Percentiles rank a stretch among this genome's conserved stretches.
Evolutionary conservation across 2,329 filamentous ascomycete species (phyloP).

Genomic region (Aspergillus sergii): DNA sequence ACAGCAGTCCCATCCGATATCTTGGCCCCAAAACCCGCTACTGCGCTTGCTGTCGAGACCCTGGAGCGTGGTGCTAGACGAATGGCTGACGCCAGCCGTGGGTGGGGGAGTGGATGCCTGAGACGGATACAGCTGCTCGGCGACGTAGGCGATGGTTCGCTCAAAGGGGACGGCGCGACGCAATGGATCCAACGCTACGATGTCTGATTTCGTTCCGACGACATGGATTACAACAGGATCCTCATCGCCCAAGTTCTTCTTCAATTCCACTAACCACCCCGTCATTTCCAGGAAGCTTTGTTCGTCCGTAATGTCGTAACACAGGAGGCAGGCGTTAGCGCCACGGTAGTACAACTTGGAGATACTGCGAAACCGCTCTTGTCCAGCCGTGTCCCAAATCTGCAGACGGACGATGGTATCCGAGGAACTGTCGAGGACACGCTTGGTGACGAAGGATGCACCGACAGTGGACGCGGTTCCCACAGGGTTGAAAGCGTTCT

Average conservation of each 20-base stretch:
- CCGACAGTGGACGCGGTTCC: slow-evolving; percentile 68
- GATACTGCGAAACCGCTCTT: slow-evolving; percentile 93
- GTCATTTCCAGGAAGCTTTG: slow-evolving; percentile 90
- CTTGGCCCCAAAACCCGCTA: slow-evolving; percentile 73
- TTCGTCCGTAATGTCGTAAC: slow-evolving; percentile 90
- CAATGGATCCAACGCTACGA: slow-evolving; percentile 80
- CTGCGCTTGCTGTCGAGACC: slow-evolving; percentile 49
- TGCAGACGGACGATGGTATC: slow-evolving; percentile 88
- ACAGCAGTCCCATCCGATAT: slow-evolving; percentile 94
- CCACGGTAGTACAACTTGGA: slow-evolving; percentile 95
- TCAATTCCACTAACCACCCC: slow-evolving; percentile 82
- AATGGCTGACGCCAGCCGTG: slow-evolving; percentile 54
- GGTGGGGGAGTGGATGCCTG: slow-evolving; percentile 68
- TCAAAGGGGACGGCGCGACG: slow-evolving; percentile 88
- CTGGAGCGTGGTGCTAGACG: slow-evolving; percentile 25
- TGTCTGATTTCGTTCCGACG: slow-evolving; percentile 92
- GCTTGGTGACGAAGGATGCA: slow-evolving; percentile 78
- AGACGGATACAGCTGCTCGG: slow-evolving; percentile 81
- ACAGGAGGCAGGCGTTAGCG: slow-evolving; percentile 89
- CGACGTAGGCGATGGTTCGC: slow-evolving; percentile 91
- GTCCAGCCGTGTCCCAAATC: slow-evolving; percentile 95
- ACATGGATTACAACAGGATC: slow-evolving; percentile 84
- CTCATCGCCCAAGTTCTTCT: slow-evolving; percentile 68
- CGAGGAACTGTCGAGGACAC: slow-evolving; percentile 78
- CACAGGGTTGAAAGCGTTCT: slow-evolving; percentile 47